Conservation (phyloP, 2,329 filamentous ascomycete genomes). For the Stylonectria norvegica region DNA sequence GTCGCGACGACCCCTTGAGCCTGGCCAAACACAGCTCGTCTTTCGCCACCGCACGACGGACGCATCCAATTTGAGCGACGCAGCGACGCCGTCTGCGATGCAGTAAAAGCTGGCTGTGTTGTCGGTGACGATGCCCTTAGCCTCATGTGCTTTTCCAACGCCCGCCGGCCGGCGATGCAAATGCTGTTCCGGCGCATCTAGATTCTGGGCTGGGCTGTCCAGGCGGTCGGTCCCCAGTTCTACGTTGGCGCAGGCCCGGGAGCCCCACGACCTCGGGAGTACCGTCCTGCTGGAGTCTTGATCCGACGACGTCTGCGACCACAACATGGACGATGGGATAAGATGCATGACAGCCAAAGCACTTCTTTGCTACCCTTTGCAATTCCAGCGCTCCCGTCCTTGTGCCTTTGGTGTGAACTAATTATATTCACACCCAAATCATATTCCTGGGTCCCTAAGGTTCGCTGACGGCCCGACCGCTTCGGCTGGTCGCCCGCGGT, state of each 20-base stretch:
- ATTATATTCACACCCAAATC: too few species aligned
- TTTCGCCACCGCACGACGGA: neutral
- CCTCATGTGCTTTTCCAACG: neutral
- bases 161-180: neutral
- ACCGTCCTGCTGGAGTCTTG: conserved; percentile 26
- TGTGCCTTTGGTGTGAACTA: too few species aligned
- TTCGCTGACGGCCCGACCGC: too few species aligned
- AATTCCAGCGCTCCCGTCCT: too few species aligned
- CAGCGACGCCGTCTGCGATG: neutral
- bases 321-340: too few species aligned
- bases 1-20: neutral
- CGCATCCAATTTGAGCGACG: neutral
- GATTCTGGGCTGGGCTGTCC: neutral
- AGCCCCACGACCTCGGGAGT: conserved; percentile 23
- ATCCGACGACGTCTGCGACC: conserved; percentile 26
- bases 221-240: conserved; percentile 1
- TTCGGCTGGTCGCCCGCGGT: too few species aligned
- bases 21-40: neutral
- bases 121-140: too few species aligned
- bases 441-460: too few species aligned
- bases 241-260: too few species aligned
- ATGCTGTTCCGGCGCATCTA: neutral
- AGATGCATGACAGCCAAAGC: too few species aligned
- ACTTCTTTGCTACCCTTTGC: too few species aligned
- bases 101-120: too few species aligned